Conservation (phyloP, 345 rosid species). For the Erucastrum elatum region DNA sequence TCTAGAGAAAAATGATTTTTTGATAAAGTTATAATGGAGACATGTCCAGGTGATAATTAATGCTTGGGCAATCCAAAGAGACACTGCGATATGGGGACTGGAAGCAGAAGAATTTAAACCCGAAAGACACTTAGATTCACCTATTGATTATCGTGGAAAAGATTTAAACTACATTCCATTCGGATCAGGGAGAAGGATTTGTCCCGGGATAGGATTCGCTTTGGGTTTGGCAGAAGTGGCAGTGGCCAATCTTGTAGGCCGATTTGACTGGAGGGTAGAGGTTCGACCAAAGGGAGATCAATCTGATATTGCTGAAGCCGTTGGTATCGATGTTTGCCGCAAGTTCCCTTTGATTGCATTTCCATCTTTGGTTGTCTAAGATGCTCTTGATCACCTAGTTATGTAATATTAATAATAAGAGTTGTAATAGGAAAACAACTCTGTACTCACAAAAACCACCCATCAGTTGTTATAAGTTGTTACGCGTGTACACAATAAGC, state of each 20-base stretch:
- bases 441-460: neutral
- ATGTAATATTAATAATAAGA: neutral
- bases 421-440: neutral
- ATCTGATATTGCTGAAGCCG: conserved; percentile 16
- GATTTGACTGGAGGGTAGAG: conserved; percentile 16
- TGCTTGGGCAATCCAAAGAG: conserved; percentile 42
- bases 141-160: conserved; percentile 12
- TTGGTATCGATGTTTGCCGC: conserved; percentile 25
- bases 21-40: neutral
- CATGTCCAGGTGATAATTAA: conserved; percentile 29
- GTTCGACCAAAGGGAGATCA: conserved; percentile 9
- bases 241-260: conserved; percentile 27
- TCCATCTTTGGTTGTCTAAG: neutral
- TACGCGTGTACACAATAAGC: no score
- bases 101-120: conserved; percentile 53
- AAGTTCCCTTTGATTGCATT: conserved; percentile 16
- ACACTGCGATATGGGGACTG: conserved; percentile 48
- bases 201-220: conserved; percentile 21
- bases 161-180: conserved; percentile 29
- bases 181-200: conserved; percentile 30
- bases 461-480: neutral
- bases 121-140: conserved; percentile 22
- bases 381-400: neutral
- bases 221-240: conserved; percentile 15
- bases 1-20: neutral